Conservation (phyloP, 192 early-diverging fungal species). For the Dissophora ornata region DNA sequence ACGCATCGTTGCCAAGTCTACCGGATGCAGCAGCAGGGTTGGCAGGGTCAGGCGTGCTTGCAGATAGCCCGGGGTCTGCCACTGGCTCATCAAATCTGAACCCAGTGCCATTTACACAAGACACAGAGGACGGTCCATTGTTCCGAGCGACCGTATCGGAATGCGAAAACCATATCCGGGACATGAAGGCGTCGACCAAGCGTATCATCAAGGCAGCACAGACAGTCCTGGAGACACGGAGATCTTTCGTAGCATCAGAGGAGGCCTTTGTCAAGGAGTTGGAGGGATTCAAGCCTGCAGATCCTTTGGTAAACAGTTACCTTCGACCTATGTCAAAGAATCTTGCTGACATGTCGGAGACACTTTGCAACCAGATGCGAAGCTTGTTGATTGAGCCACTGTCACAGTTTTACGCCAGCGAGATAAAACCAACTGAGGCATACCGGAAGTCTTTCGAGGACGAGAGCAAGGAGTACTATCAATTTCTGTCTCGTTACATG, state of each 20-base stretch:
- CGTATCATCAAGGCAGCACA: conserved; percentile 67
- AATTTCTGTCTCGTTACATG: conserved; percentile 67
- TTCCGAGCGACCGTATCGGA: conserved; percentile 69
- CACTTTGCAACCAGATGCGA: conserved; percentile 54
- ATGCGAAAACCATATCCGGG: conserved; percentile 68
- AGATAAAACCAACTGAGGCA: conserved; percentile 71
- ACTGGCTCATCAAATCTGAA: background rate
- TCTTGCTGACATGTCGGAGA: conserved; percentile 27
- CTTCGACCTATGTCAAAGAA: conserved; percentile 48
- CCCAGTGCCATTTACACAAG: conserved; percentile 25
- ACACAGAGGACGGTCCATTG: conserved; percentile 73
- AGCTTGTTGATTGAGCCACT: conserved; percentile 68
- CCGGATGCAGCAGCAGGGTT: conserved; percentile 18
- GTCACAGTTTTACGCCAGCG: conserved; percentile 63
- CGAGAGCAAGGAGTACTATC: conserved; percentile 65
- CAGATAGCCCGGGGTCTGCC: background rate
- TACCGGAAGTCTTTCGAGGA: conserved; percentile 72
- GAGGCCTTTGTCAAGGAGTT: conserved; percentile 60
- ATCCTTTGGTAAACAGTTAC: conserved; percentile 46
- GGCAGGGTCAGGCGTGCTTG: background rate
- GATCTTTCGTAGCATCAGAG: conserved; percentile 54
- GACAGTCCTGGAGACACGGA: conserved; percentile 57
- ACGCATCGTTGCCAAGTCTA: conserved; percentile 30
- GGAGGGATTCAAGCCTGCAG: conserved; percentile 45
- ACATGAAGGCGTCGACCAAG: conserved; percentile 67